phyloP scores from a whole-genome alignment of 257 asterid genomes.

The Solanum gandarillasii region DNA sequence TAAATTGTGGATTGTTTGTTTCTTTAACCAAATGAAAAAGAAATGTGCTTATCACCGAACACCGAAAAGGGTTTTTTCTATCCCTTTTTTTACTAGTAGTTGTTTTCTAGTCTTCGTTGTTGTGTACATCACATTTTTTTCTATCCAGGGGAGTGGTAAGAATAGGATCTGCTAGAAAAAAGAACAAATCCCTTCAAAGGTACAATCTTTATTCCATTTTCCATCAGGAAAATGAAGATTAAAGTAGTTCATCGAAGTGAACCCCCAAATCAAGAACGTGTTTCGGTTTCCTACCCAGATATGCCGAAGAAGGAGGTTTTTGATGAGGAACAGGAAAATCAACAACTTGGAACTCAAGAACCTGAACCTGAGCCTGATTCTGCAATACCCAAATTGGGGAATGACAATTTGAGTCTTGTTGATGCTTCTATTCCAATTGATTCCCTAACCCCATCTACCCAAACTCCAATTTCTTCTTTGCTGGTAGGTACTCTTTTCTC shows the following conservation, averaged over 20 bases:
- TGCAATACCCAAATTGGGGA: not conserved
- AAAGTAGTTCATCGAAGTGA: slow-evolving; percentile 42
- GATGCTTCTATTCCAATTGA: not conserved
- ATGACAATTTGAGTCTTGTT: slow-evolving; percentile 5
- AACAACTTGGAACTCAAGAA: slow-evolving; percentile 9
- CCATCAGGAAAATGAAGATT: slow-evolving; percentile 34
- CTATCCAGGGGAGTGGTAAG: not conserved
- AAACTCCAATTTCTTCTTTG: slow-evolving; percentile 8
- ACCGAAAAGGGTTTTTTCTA: not conserved
- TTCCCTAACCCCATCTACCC: slow-evolving; percentile 7
- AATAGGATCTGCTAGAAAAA: not conserved
- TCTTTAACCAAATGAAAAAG: not conserved
- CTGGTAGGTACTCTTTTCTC: slow-evolving; percentile 10
- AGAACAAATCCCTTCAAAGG: not conserved
- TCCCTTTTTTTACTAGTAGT: not conserved
- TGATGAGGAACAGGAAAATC: not conserved
- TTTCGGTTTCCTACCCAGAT: slow-evolving; percentile 9
- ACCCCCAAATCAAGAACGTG: slow-evolving; percentile 43
- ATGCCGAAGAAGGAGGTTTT: slow-evolving; percentile 17
- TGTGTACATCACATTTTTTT: not conserved
- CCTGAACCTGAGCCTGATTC: slow-evolving; percentile 7
- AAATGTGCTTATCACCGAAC: not conserved
- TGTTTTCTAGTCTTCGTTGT: not conserved
- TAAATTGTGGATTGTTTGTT: not conserved
- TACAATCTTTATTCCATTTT: not conserved